These are phyloP conservation scores for Brassica hybrid DNA, from an alignment of 441 rosid species.

Conservation along the genomic window DNA sequence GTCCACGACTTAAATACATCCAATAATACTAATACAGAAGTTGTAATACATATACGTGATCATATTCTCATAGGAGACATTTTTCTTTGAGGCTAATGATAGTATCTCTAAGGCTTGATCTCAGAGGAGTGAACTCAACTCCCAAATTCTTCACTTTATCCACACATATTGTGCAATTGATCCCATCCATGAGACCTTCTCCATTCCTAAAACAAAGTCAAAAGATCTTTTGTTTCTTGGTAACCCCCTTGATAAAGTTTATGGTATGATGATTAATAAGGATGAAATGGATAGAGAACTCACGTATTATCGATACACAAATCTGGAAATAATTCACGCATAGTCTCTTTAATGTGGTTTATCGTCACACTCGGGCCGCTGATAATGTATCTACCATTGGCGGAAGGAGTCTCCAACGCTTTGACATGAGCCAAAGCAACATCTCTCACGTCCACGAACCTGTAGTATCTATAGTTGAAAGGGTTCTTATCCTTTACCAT, in stretches of 20 bases:
- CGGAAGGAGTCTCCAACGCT: constrained; percentile 62
- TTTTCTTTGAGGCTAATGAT: constrained; percentile 55
- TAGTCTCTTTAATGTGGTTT: constrained; percentile 40
- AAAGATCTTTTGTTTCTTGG: background rate
- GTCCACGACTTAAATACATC: background rate
- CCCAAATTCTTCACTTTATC: constrained; percentile 52
- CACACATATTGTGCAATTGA: too few species aligned
- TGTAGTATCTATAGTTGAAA: constrained; percentile 25
- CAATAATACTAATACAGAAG: background rate
- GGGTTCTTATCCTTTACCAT: constrained; percentile 45
- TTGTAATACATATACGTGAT: constrained; percentile 3
- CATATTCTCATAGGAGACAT: constrained; percentile 1
- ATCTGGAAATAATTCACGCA: constrained; percentile 48
- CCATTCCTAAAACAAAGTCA: constrained; percentile 19
- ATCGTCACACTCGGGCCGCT: constrained; percentile 39
- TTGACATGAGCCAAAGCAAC: constrained; percentile 62
- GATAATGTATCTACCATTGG: constrained; percentile 58
- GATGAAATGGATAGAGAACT: constrained; percentile 29
- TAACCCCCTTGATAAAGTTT: background rate
- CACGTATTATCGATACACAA: constrained; percentile 47
- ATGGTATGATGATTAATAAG: background rate
- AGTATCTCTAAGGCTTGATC: constrained; percentile 53
- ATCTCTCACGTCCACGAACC: constrained; percentile 64
- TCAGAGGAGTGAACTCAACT: constrained; percentile 52
- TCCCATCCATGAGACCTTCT: background rate